Evolutionary conservation across 495 filamentous ascomycete genomes (phyloP), one percentile per base, ranked within the genome.

Genomic region (Xylaria grammica): DNA sequence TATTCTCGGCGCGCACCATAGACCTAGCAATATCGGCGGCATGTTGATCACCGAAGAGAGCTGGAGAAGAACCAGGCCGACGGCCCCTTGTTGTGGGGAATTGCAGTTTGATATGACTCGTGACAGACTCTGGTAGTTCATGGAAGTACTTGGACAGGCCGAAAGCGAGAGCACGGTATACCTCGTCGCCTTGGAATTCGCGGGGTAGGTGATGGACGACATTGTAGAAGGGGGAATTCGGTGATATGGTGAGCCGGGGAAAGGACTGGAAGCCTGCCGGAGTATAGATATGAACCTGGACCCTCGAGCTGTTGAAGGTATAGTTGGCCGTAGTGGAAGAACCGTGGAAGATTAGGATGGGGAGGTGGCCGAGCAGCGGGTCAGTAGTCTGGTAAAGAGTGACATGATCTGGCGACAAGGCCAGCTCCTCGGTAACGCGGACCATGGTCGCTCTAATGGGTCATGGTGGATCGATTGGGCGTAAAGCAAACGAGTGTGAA

Each of bases 181-280:
- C 79, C 72, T 96, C 93, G 74, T 97, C 92, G 44, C 93, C 94
- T 81, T 98, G 95, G 75, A 91, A 91, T 70, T 96, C 94, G 61
- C 91, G 88, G 24, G 96, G 91, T n/a, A 99, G 84, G 72, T 96
- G 87, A 72, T 90, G 89, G 72, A 99, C 94, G 32, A 93, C 93
- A 62, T 88, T 86, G 74, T 97, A 99, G 65, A 96, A 87, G n/a
- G 95, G 88, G n/a, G 94, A 96, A 61, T 88, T 94, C 24, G 94
- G 94, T 24, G 95, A 95, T 57, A 97, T 87, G 13, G 92, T 94
- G 66, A 99, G 86, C 67, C 95, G 92, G 63, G 91, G 87, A 74
- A 93, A 98, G 58, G 89, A 91, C 65, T 90, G 87, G 60, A 94
- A 89, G 54, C 95, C 95, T 49, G 92, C 94, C 3, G 91, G 86